Evolutionary conservation across 2,329 filamentous ascomycete genomes (phyloP), one percentile per base, ranked within the genome.

Genomic region (Aspergillus sp.): DNA sequence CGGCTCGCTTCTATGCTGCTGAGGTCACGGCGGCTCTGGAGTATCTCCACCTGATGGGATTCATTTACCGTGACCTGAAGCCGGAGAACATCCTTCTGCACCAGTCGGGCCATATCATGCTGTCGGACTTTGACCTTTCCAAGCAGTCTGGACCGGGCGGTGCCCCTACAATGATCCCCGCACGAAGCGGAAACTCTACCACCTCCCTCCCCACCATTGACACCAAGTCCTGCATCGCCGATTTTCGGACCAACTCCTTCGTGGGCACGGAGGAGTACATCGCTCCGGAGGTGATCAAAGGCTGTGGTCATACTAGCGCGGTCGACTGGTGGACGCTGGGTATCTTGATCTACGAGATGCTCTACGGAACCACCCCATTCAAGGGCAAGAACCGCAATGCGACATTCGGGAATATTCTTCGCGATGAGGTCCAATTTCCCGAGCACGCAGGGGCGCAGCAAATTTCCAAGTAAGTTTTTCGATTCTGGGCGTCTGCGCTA

Each of bases 251-350:
- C 16, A 99, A 99, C 68, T 96, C 92, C 0, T 99, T 99, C 69
- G 94, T 99, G 40, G 94, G 94, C 16, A 99, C 94, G 0, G 94
- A 99, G 72, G 94, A 99, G 72, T 99, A 99, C 72, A 99, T 99
- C 67, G 94, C 94, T 1, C 94, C 94, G 2, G 94, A 99, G 73
- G 94, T 99, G 33, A 99, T 99, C 71, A 97, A 97, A 76, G 94
- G 94, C 36, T 96, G 93, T 67, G 94, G 94, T 20, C 94, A 99
- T 74, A 99, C 94, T 7, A 97, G 93, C 68, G 94, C 94, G 13
- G 94, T 99, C 13, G 94, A 99, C 72, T 99, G 94, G 94, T 99
- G 94, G 94, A 99, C 94, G 0, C 75, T 99, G 49, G 94, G 94
- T 17, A 97, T 99, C 61, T 76, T 99, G 66, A 91, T 99, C 51